phyloP scores from a whole-genome alignment of 2,329 filamentous ascomycete species.

The Aspergillus neoniger region DNA sequence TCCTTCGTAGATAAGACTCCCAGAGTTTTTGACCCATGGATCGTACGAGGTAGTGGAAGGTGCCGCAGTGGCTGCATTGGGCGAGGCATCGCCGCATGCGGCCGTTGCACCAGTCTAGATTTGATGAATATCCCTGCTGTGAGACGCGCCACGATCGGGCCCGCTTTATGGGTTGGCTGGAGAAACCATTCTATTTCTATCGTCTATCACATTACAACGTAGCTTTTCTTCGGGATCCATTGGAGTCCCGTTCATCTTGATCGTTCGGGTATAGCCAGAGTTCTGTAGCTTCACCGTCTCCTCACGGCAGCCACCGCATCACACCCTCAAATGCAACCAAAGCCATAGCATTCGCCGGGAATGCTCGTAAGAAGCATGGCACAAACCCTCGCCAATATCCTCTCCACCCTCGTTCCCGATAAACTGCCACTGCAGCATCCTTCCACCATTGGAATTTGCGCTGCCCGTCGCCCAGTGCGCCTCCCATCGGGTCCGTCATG shows the following conservation, averaged over 20 bases:
- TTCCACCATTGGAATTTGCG: conserved; percentile 74
- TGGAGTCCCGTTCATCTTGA: conserved; percentile 4
- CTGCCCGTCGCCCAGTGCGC: conserved; percentile 65
- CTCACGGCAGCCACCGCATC: conserved; percentile 62
- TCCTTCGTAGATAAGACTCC: not conserved
- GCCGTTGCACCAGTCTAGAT: conserved; percentile 2
- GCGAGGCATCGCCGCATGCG: conserved; percentile 11
- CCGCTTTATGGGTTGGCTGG: too few species aligned
- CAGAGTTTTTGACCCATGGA: not conserved
- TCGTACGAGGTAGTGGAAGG: not conserved
- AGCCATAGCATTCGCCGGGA: conserved; percentile 93
- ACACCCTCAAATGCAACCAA: conserved; percentile 90
- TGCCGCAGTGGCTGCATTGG: not conserved
- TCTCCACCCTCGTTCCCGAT: conserved; percentile 70
- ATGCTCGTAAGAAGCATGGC: conserved; percentile 89
- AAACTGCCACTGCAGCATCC: conserved; percentile 76
- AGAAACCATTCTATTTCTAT: too few species aligned
- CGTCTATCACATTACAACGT: not conserved
- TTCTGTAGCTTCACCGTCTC: not conserved
- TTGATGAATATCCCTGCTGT: not conserved
- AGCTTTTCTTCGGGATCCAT: conserved; percentile 3
- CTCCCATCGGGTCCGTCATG: conserved; percentile 90
- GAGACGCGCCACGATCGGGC: not conserved
- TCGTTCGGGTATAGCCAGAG: not conserved
- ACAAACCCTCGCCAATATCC: conserved; percentile 94